A percentile compares a stretch with the other conserved stretches of the same genome.
Evolutionary conservation across 2,329 filamentous ascomycete species (phyloP).

Genomic region (Monosporascus sp.): DNA sequence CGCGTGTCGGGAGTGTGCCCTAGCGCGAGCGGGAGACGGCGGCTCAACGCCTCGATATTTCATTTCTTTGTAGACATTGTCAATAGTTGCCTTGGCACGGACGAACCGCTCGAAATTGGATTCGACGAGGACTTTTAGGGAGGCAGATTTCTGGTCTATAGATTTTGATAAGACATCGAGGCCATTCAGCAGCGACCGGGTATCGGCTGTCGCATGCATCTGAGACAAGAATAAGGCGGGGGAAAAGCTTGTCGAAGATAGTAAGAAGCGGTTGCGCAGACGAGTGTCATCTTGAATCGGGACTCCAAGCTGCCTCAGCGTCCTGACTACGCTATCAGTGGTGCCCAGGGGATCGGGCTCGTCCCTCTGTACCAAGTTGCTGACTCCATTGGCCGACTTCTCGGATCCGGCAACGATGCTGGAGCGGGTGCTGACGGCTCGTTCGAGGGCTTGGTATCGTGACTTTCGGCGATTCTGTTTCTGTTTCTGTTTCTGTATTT

Average conservation of each 20-base stretch:
- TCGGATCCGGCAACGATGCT: slow-evolving; percentile 64
- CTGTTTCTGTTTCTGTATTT: slow-evolving; percentile 41
- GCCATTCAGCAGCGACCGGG: slow-evolving; percentile 71
- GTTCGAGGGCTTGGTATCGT: slow-evolving; percentile 78
- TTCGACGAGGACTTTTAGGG: slow-evolving; percentile 91
- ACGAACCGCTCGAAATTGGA: slow-evolving; percentile 99
- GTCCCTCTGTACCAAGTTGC: slow-evolving; percentile 80
- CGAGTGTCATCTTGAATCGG: slow-evolving; percentile 78
- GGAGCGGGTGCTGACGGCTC: slow-evolving; percentile 63
- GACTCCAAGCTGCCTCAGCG: slow-evolving; percentile 70
- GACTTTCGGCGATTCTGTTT: slow-evolving; percentile 61
- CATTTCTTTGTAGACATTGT: slow-evolving; percentile 99
- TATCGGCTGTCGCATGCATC: slow-evolving; percentile 81
- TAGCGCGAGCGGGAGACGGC: slow-evolving; percentile 33
- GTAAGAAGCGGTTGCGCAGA: slow-evolving; percentile 86
- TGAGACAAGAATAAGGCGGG: slow-evolving; percentile 88
- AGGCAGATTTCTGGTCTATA: slow-evolving; percentile 96
- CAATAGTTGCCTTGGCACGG: slow-evolving; percentile 92
- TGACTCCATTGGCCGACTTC: slow-evolving; percentile 58
- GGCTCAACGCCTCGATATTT: slow-evolving; percentile 62
- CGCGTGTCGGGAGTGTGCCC: slow-evolving; percentile 58
- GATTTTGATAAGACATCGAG: slow-evolving; percentile 82
- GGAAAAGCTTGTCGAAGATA: slow-evolving; percentile 94
- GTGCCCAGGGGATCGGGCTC: slow-evolving; percentile 90
- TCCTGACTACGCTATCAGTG: slow-evolving; percentile 77